A percentile compares a stretch with the other conserved stretches of the same genome.
phyloP scores from a whole-genome alignment of 2,329 filamentous ascomycete species.

The Purpureocillium lavendulum region DNA sequence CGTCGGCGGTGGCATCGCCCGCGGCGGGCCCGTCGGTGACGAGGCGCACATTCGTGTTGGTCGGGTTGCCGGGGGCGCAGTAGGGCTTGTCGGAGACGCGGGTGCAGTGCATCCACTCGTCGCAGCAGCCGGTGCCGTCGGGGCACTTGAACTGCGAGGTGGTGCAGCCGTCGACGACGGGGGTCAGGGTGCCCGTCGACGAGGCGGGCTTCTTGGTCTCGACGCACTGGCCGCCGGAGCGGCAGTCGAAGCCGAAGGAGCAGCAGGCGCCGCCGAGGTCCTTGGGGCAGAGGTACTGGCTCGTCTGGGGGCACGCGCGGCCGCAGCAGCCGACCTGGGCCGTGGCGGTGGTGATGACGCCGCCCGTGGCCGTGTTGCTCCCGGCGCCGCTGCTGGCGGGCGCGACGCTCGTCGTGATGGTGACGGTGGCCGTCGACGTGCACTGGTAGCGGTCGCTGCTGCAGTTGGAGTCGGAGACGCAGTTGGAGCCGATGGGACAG shows the following conservation, averaged over 20 bases:
- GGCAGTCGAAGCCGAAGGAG: conserved; percentile 33
- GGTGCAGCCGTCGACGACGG: conserved; percentile 33
- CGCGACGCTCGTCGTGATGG: background rate
- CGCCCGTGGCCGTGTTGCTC: conserved; percentile 4
- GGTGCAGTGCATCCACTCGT: conserved; percentile 33
- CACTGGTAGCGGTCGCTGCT: conserved; percentile 23
- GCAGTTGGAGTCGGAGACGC: conserved; percentile 27
- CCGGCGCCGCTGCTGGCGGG: background rate
- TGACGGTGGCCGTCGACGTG: conserved; percentile 20
- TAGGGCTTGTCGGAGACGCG: conserved; percentile 23
- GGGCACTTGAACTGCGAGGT: conserved; percentile 34
- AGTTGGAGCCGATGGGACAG: conserved; percentile 34
- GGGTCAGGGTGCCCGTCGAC: conserved; percentile 17
- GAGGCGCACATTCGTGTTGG: background rate
- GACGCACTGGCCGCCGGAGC: conserved; percentile 24
- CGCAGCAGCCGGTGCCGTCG: conserved; percentile 42
- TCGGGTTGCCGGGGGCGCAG: conserved; percentile 28
- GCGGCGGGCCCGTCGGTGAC: conserved; percentile 16
- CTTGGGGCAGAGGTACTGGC: conserved; percentile 34
- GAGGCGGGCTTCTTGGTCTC: conserved; percentile 17
- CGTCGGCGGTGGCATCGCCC: conserved; percentile 5
- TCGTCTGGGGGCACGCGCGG: conserved; percentile 30
- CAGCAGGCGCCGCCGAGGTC: conserved; percentile 42
- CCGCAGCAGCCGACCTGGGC: conserved; percentile 26
- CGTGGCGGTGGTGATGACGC: conserved; percentile 12